Percentiles rank a stretch among this genome's conserved stretches.
Evolutionary conservation across 75 land plant species (phyloP).

Genomic region (Sequoia sempervirens): DNA sequence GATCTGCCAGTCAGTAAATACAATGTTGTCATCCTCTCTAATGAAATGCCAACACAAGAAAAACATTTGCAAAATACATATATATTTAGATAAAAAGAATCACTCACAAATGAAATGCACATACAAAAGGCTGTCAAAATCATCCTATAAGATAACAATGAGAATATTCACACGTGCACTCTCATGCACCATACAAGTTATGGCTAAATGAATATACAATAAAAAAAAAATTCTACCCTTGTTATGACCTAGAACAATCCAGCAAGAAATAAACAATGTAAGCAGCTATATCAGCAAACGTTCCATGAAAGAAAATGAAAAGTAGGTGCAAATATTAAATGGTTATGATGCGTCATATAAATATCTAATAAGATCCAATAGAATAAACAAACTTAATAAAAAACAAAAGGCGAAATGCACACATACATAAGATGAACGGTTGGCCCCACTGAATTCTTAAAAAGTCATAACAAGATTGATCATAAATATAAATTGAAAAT

Average conservation of each 20-base stretch:
- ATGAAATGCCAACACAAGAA: neutral
- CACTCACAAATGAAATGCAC: neutral
- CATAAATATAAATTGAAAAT: neutral
- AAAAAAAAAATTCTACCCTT: too few relatives aligned
- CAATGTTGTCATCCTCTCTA: neutral
- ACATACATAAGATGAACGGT: neutral
- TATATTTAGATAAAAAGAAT: neutral
- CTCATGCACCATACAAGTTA: too few relatives aligned
- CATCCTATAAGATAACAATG: neutral
- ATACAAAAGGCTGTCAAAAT: neutral
- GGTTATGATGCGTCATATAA: neutral
- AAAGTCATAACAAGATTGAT: neutral
- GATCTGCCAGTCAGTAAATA: constrained; percentile 32
- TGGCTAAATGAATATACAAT: too few relatives aligned
- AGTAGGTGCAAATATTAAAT: neutral
- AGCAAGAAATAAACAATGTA: neutral
- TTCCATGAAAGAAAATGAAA: neutral
- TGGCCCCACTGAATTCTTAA: too few relatives aligned
- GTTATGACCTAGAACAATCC: too few relatives aligned
- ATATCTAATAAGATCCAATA: neutral
- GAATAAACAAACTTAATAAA: too few relatives aligned
- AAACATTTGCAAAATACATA: neutral
- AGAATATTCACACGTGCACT: too few relatives aligned
- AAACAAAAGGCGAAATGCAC: neutral
- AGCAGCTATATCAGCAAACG: neutral